Evolutionary conservation across 148 eudicot genomes (phyloP), one percentile per base, ranked within the genome.

Genomic region (Vaccinium myrtillus): DNA sequence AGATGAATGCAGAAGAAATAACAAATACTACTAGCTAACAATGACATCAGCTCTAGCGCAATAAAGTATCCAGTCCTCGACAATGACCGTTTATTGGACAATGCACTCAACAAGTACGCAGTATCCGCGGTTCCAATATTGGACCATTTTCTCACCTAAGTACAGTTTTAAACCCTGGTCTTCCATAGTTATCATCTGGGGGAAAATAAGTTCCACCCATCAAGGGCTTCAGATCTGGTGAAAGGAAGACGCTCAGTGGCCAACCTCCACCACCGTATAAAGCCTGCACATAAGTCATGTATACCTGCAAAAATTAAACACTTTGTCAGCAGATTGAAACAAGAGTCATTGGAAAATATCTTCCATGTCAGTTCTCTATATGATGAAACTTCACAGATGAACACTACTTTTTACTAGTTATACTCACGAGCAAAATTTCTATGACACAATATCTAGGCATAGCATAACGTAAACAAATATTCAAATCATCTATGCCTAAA

Each of bases 161-260:
- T 43, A 96, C 87, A 67, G 98, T 96, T 91, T 94, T 96, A 80
- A 96, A 94, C 73, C 99, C 99, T 50, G 98, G 97, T 81, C 98
- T 89, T 76, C 99, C 98, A 86, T 89, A 92, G 84, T 94, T 92
- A 83, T 96, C 99, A 86, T 94, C 95, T 16, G 98, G 99, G 73
- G 99, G 99, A 69, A 96, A 96, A 84, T 96, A 96, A 81, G 98
- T 96, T 81, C 99, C 99, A 75, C 99, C 99, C 98, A 96, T 93
- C 78, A 96, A 85, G 61, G 99, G 99, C 93, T 93, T 96, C 84
- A 96, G 84, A 89, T 94, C 97, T 80, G 99, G 97, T 50, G 99
- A 94, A 81, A 96, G 95, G 88, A 96, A 96, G 80, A 84, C 99
- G 32, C 90, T 92, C 86, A 96, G 84, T 12, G 99, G 99, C 99